Evolutionary conservation across 1,284 basidiomycete genomes (phyloP).

Genomic region (Malassezia arunalokei): DNA sequence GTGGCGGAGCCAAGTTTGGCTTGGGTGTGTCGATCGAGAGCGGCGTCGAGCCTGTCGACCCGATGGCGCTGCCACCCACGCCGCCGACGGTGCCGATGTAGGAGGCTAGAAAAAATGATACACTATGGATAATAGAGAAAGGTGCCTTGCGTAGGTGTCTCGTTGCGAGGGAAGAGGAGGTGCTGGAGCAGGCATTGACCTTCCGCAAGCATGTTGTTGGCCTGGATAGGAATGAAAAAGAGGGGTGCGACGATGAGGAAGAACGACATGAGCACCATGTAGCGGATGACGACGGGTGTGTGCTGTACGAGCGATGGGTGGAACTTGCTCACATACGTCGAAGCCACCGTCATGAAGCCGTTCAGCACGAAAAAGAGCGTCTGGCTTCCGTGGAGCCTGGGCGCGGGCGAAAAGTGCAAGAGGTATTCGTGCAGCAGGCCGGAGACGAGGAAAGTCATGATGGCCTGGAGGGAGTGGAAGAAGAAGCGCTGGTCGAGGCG

Average conservation of each 20-base stretch:
- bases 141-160: neutral
- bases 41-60: constrained; percentile 33
- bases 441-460: constrained; percentile 36
- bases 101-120: neutral
- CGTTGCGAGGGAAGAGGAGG: neutral
- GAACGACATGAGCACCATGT: constrained; percentile 28
- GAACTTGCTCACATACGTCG: constrained; percentile 33
- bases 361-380: constrained; percentile 43
- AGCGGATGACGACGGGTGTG: constrained; percentile 27
- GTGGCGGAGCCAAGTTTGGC: constrained; percentile 78
- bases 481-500: constrained; percentile 21
- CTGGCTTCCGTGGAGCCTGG: constrained; percentile 27
- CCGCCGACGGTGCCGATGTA: constrained; percentile 43
- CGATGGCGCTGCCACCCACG: constrained; percentile 33
- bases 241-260: constrained; percentile 31
- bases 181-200: constrained; percentile 25
- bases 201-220: constrained; percentile 34
- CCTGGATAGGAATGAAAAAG: constrained; percentile 40
- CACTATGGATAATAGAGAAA: constrained; percentile 11
- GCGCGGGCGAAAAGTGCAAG: constrained; percentile 22
- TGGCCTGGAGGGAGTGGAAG: constrained; percentile 27
- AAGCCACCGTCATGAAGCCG: constrained; percentile 33
- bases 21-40: constrained; percentile 88
- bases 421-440: constrained; percentile 44
- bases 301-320: constrained; percentile 27